Conservation (phyloP, 225 moss, liverwort and hornwort species). For the Sphagnum contortum region DNA sequence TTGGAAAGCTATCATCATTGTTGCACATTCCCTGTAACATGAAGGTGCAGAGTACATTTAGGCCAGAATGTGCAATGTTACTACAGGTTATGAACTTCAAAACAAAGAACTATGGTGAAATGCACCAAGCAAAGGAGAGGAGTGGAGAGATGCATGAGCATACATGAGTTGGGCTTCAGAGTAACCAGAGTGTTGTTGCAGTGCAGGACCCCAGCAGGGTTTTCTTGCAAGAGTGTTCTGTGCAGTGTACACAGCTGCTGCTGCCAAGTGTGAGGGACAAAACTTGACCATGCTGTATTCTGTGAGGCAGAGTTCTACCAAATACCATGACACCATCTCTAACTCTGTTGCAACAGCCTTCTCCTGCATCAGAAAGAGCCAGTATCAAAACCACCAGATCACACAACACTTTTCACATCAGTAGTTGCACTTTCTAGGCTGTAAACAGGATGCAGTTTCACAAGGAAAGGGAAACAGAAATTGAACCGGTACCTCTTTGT, state of each 20-base stretch:
- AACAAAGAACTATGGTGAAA: background rate
- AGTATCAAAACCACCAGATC: too few relatives aligned
- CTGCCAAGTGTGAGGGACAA: slow-evolving; percentile 68
- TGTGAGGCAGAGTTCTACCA: slow-evolving; percentile 80
- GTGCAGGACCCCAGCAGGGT: slow-evolving; percentile 65
- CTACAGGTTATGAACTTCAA: background rate
- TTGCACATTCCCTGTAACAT: slow-evolving; percentile 51
- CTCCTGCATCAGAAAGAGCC: slow-evolving; percentile 6
- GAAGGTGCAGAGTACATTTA: background rate
- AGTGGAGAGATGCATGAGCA: background rate
- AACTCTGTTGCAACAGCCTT: slow-evolving; percentile 16
- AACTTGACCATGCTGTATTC: slow-evolving; percentile 80
- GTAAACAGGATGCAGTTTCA: too few relatives aligned
- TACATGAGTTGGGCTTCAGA: slow-evolving; percentile 50
- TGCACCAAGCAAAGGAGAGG: background rate
- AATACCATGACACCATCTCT: slow-evolving; percentile 63
- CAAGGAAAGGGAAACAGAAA: too few relatives aligned
- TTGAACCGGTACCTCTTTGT: slow-evolving; percentile 37
- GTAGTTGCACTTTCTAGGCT: too few relatives aligned
- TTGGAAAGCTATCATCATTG: slow-evolving; percentile 56
- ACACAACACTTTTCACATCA: too few relatives aligned
- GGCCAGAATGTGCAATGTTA: background rate
- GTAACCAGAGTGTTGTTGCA: slow-evolving; percentile 75
- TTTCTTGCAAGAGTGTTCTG: slow-evolving; percentile 40
- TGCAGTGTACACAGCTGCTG: slow-evolving; percentile 66